phyloP scores from a whole-genome alignment of 2,329 filamentous ascomycete species.

The Dactylellina drechsleri region DNA sequence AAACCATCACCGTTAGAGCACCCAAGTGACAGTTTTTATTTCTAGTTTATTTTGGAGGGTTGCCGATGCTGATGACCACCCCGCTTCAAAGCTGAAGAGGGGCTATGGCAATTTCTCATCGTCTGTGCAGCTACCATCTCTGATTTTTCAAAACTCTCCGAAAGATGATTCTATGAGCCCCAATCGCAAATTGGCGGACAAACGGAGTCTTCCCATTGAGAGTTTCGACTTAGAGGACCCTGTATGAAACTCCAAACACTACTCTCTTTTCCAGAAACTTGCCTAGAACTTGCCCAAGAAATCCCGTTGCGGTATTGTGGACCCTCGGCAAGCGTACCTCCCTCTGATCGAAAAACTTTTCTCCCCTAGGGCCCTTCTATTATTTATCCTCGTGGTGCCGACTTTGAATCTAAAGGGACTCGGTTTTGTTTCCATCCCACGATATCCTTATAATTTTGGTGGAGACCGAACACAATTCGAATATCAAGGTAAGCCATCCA shows the following conservation, averaged over 20 bases:
- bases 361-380: too few relatives aligned
- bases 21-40: slow-evolving; percentile 6
- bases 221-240: slow-evolving; percentile 46
- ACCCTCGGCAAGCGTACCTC: too few relatives aligned
- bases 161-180: background rate
- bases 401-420: too few relatives aligned
- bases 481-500: slow-evolving; percentile 18
- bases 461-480: background rate
- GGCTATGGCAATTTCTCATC: slow-evolving; percentile 13
- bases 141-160: slow-evolving; percentile 10
- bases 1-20: slow-evolving; percentile 17
- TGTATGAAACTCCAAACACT: slow-evolving; percentile 1
- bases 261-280: too few relatives aligned
- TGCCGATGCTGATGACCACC: slow-evolving; percentile 49
- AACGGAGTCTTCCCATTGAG: slow-evolving; percentile 34
- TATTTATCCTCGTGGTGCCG: too few relatives aligned
- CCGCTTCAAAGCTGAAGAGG: slow-evolving; percentile 12
- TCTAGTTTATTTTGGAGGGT: background rate
- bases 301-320: too few relatives aligned
- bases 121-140: background rate
- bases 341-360: too few relatives aligned
- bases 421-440: too few relatives aligned
- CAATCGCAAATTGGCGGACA: slow-evolving; percentile 37
- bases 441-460: too few relatives aligned
- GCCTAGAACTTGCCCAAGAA: too few relatives aligned